Conservation (phyloP, 495 filamentous ascomycete genomes). For the Penicillium canariense region DNA sequence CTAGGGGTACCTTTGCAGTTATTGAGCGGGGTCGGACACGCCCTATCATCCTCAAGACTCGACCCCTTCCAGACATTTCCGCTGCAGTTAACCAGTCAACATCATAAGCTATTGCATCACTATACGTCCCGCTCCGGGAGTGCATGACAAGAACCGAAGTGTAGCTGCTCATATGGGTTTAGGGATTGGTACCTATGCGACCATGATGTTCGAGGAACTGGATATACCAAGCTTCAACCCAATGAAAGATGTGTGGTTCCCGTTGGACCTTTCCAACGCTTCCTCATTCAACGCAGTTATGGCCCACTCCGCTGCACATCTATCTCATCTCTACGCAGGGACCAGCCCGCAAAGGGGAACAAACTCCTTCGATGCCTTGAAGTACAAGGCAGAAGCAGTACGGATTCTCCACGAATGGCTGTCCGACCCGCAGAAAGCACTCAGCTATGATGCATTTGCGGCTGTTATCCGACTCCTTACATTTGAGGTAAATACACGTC, state of each 20-base stretch:
- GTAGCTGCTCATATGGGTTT: background rate
- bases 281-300: slow-evolving; percentile 32
- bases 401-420: slow-evolving; percentile 25
- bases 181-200: slow-evolving; percentile 30
- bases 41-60: slow-evolving; percentile 18
- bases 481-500: slow-evolving; percentile 21
- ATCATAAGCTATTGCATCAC: slow-evolving; percentile 31
- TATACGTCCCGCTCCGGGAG: slow-evolving; percentile 12
- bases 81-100: slow-evolving; percentile 24
- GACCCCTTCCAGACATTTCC: slow-evolving; percentile 33
- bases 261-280: slow-evolving; percentile 30
- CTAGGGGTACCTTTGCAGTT: slow-evolving; percentile 14
- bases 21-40: slow-evolving; percentile 13
- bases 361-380: slow-evolving; percentile 21
- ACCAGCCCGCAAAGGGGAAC: slow-evolving; percentile 15
- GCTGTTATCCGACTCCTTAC: slow-evolving; percentile 29
- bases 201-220: slow-evolving; percentile 33
- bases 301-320: slow-evolving; percentile 29
- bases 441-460: slow-evolving; percentile 28
- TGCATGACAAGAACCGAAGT: background rate
- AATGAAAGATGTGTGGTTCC: slow-evolving; percentile 35
- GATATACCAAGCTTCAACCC: slow-evolving; percentile 26
- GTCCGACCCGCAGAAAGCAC: slow-evolving; percentile 20
- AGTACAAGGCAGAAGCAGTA: slow-evolving; percentile 25
- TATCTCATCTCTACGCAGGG: slow-evolving; percentile 23